Conservation (phyloP, 106 monocot species). For the Apostasia ramifera region DNA sequence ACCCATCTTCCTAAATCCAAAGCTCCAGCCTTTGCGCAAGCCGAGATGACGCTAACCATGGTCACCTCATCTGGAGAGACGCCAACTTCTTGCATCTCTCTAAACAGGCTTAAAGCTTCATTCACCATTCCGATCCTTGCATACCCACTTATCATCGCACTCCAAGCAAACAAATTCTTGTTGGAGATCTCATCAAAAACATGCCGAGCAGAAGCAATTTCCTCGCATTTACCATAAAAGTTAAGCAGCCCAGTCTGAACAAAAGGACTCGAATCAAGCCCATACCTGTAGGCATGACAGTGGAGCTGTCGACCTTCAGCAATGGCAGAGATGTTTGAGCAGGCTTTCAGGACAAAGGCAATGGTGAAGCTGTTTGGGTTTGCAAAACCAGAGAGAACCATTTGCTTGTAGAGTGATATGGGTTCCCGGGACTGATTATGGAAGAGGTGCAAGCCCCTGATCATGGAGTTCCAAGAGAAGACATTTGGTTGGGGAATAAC, state of each 20-base stretch:
- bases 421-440: slow-evolving; percentile 40
- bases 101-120: slow-evolving; percentile 68
- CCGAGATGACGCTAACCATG: slow-evolving; percentile 90
- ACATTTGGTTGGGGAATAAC: slow-evolving; percentile 58
- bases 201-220: slow-evolving; percentile 33
- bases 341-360: slow-evolving; percentile 72
- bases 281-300: slow-evolving; percentile 44
- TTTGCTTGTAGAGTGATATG: slow-evolving; percentile 36
- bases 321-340: slow-evolving; percentile 27
- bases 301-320: slow-evolving; percentile 70
- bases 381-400: slow-evolving; percentile 35
- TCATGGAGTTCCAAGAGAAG: slow-evolving; percentile 75
- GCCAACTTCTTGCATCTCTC: slow-evolving; percentile 59
- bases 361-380: slow-evolving; percentile 72
- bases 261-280: slow-evolving; percentile 54
- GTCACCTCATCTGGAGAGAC: slow-evolving; percentile 86
- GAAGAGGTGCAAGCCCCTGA: slow-evolving; percentile 37
- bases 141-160: slow-evolving; percentile 89
- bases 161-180: slow-evolving; percentile 84
- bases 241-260: slow-evolving; percentile 68
- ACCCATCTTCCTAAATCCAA: slow-evolving; percentile 84
- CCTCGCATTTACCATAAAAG: slow-evolving; percentile 79
- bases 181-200: slow-evolving; percentile 64
- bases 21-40: slow-evolving; percentile 79
- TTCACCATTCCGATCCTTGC: slow-evolving; percentile 71